These are phyloP conservation scores for Magnaporthiopsis incrustans DNA, from an alignment of 2,329 filamentous ascomycete genomes.

Conservation along the genomic window DNA sequence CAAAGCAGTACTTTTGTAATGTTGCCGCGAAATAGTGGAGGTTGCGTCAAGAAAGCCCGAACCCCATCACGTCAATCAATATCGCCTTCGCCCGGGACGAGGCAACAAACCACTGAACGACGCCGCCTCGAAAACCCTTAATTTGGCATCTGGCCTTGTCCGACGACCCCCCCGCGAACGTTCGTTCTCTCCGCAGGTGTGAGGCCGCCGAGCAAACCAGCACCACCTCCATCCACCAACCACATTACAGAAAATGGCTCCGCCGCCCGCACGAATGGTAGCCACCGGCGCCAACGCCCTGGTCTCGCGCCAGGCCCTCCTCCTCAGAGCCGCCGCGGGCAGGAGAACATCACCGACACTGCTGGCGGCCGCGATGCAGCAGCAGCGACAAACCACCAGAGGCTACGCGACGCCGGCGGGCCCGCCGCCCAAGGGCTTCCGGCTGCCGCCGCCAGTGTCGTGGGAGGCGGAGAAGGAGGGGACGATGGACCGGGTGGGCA, in stretches of 20 bases:
- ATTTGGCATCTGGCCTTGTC: background rate
- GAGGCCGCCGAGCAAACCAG: background rate
- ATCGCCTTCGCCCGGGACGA: background rate
- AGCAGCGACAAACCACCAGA: slow-evolving; percentile 10
- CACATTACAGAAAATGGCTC: slow-evolving; percentile 4
- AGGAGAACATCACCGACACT: slow-evolving; percentile 4
- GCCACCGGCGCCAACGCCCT: slow-evolving; percentile 5
- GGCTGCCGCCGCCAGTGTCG: slow-evolving; percentile 61
- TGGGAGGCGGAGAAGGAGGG: slow-evolving; percentile 78
- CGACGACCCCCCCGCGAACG: background rate
- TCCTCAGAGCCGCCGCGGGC: slow-evolving; percentile 5
- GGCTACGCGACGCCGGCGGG: slow-evolving; percentile 63
- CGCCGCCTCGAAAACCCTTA: background rate
- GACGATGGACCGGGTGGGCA: slow-evolving; percentile 74
- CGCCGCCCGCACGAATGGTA: slow-evolving; percentile 6
- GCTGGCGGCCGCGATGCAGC: slow-evolving; percentile 2
- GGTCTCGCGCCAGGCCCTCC: slow-evolving; percentile 6
- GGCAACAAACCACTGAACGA: background rate
- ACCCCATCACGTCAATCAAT: background rate
- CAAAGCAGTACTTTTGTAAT: slow-evolving; percentile 7
- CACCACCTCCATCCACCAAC: background rate
- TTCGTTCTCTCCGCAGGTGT: background rate
- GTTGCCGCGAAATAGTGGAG: background rate
- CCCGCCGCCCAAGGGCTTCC: slow-evolving; percentile 72
- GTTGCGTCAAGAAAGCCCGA: background rate